Percentiles rank a stretch among this genome's conserved stretches.
Conservation (phyloP, 345 rosid genomes). For the Hibiscus tridactylites region DNA sequence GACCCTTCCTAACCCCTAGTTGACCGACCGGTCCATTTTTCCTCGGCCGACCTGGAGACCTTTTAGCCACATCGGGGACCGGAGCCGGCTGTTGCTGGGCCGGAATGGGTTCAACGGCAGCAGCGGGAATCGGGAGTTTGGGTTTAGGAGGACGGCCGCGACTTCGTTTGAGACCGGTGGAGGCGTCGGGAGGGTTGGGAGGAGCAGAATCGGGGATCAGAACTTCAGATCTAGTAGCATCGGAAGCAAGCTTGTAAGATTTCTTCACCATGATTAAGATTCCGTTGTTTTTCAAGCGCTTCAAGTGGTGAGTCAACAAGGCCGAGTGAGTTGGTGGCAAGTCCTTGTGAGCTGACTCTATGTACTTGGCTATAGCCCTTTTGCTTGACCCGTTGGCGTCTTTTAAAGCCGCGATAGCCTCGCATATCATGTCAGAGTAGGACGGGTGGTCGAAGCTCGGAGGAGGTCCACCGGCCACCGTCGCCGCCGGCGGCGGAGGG, state of each 20-base stretch:
- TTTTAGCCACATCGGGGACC: conserved; percentile 10
- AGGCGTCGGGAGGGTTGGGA: conserved; percentile 4
- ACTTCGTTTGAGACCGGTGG: conserved; percentile 36
- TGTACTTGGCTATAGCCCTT: conserved; percentile 62
- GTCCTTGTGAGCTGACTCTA: conserved; percentile 33
- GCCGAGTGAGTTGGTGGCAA: conserved; percentile 46
- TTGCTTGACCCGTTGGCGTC: conserved; percentile 75
- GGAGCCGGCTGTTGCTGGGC: neutral
- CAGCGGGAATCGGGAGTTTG: neutral
- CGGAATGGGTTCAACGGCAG: neutral
- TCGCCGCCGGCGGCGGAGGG: neutral
- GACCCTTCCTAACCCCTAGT: conserved; percentile 18
- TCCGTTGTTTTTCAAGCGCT: conserved; percentile 48
- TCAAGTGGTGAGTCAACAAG: conserved; percentile 56
- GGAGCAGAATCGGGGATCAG: conserved; percentile 8
- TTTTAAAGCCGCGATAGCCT: conserved; percentile 62
- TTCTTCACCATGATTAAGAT: conserved; percentile 46
- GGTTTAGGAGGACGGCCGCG: conserved; percentile 73
- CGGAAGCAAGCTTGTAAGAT: conserved; percentile 45
- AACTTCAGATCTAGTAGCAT: conserved; percentile 26
- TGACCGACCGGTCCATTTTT: conserved; percentile 18
- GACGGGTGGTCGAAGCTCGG: conserved; percentile 15
- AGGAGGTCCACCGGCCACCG: neutral
- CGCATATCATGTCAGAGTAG: conserved; percentile 41
- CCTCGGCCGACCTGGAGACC: conserved; percentile 46